Evolutionary conservation across 2,329 filamentous ascomycete species (phyloP), one percentile per base, ranked within the genome.

Genomic region (Verticillium longisporum): DNA sequence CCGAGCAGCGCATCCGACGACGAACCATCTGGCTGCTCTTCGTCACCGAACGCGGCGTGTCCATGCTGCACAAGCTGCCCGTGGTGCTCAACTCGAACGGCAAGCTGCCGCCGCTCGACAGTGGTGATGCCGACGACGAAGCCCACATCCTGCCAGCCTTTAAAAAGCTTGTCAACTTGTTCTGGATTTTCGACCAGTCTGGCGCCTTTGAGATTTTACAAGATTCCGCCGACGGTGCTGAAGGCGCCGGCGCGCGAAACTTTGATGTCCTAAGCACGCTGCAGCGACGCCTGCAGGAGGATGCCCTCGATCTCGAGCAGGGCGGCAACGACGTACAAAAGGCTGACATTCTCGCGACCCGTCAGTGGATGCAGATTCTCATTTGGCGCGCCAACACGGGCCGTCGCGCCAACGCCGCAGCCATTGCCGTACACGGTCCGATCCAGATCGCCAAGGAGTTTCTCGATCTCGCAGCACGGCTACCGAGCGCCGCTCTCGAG

Each of bases 331-430:
- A 81, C 32, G 74, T 81, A 0, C 79, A 82, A 60, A 74, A 75
- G 7, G 79, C 78, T 3, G 79, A 81, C 57, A 73, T 82, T n/a
- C 77, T 74, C 61, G 78, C 81, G 3, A 81, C 79, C 0, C 70
- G 77, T 1, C 78, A 80, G 55, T 82, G 79, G 79, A 81, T 82
- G 79, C 75, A 78, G 7, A 75, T 79, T 53, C 73, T 81, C 2
- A 63, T 81, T 14, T 82, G 78, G 79, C 73, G 77, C 15, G 71
- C 76, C 2, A 72, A 68, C 36, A 63, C 64, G 26, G 65, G 67
- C 56, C 60, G 59, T 4, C 21, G 18, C 32, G 57, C 58, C 13
- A 57, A 63, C 18, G 59, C 64, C 14, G 61, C 73, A 10, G 68
- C 67, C n/a, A 62, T 72, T 50, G 61, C 68, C 34, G 61, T 66